Percentiles rank a stretch among this genome's conserved stretches.
Evolutionary conservation across 257 asterid genomes (phyloP).

Genomic region (Nyctanthes arbortristis): DNA sequence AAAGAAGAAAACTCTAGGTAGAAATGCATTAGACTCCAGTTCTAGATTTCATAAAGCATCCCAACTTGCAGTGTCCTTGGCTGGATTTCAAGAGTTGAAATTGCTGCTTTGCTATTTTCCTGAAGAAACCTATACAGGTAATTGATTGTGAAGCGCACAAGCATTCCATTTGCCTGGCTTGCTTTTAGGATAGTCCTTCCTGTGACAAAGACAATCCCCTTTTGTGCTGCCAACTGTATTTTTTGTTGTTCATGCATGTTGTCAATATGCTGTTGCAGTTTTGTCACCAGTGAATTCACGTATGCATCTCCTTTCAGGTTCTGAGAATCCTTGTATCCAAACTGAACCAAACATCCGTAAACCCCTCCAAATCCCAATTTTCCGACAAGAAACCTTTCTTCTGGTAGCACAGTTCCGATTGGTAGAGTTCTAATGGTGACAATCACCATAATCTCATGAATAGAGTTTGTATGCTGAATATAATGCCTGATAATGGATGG

Average conservation of each 20-base stretch:
- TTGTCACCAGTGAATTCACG: slow-evolving; percentile 26
- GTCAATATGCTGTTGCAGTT: slow-evolving; percentile 32
- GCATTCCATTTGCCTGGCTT: slow-evolving; percentile 33
- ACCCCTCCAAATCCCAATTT: slow-evolving; percentile 52
- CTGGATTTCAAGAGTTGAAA: slow-evolving; percentile 46
- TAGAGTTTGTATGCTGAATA: slow-evolving; percentile 52
- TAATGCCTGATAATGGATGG: slow-evolving; percentile 72
- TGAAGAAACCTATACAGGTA: slow-evolving; percentile 66
- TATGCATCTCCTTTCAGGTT: slow-evolving; percentile 47
- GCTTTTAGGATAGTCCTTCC: slow-evolving; percentile 59
- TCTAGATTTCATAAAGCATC: slow-evolving; percentile 54
- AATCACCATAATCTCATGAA: slow-evolving; percentile 55
- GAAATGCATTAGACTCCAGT: neutral
- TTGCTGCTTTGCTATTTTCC: slow-evolving; percentile 53
- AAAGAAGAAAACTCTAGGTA: too few species aligned
- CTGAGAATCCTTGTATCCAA: slow-evolving; percentile 56
- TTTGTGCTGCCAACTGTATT: slow-evolving; percentile 34
- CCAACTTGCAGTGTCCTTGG: slow-evolving; percentile 62
- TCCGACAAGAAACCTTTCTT: slow-evolving; percentile 49
- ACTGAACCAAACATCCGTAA: slow-evolving; percentile 58
- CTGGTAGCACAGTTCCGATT: slow-evolving; percentile 27
- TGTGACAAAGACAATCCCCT: slow-evolving; percentile 35
- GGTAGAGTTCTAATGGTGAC: slow-evolving; percentile 59
- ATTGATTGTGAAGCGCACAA: slow-evolving; percentile 43
- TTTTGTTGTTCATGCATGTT: slow-evolving; percentile 29